Base-by-base conservation (phyloP, 805 yeast genomes). In the Saccharomyces paradoxus region DNA sequence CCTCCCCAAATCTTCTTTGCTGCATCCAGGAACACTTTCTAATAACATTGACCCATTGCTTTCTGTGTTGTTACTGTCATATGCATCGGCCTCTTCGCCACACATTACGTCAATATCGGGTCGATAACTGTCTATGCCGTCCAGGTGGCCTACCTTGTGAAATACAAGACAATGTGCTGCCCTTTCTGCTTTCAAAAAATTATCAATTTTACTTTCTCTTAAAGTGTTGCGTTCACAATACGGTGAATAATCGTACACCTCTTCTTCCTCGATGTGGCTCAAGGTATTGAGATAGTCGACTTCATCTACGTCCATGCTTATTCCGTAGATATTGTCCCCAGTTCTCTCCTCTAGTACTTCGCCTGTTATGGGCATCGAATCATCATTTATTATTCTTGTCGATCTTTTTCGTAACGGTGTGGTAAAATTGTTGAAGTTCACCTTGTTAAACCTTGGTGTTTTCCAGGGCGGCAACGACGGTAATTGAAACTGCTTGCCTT, bases 381-480 rank as follows among this genome's bases (percentile, higher is more conserved):
- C 22, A 12, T n/a, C 48, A 31, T 13, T 41, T 46, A 27, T 27
- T 21, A 44, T 41, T 14, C 52, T 55, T 8, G 57, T 54, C 7
- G 60, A 57, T 49, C 61, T 56, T 48, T 60, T 52, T 30, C 44
- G 22, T 37, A 60, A 41, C 22, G 69, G 69, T 12, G 69, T 65
- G 9, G 58, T 54, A n/a, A 56, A 51, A 46, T 56, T 54, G 41
- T 51, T 50, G 2, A 51, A 54, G 26, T 54, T 49, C 4, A 41
- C 49, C 3, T 49, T 49, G 30, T 61, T 58, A 30, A 58, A 55
- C 32, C 53, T 53, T 24, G 65, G 62, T 14, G 67, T 59, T 41
- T 57, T 57, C 69, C 69, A 65, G n/a, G 67, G 64, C 21, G 69
- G 67, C 17, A 65, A 54, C 12, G 67, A 56, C 12, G 67, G 68